Base-by-base conservation (phyloP, 495 filamentous ascomycete species). In the Trichocladium uniseriatum region DNA sequence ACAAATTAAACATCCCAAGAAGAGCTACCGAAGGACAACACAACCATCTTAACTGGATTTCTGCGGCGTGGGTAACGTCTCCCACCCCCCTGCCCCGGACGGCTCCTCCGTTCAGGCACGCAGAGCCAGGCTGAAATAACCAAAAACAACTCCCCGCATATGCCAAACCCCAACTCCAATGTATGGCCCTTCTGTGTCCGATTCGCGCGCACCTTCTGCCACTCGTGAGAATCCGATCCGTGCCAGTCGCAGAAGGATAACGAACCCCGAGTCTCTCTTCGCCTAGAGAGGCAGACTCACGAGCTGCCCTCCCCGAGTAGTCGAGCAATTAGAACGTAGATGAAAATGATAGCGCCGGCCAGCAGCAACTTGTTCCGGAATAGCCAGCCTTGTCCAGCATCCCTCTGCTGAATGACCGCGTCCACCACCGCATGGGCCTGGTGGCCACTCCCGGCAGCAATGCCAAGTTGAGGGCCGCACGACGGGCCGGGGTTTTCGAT, bases 311-410 rank as follows among this genome's bases (percentile, higher is more conserved):
- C 70, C 32, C 69, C 85, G 5, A 94, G 66, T 22, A 91, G 60
- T 60, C 90, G 73, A 16, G 85, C 81, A 27, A 94, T 69, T 40
- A 95, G 64, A 11, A 89, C 87, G 65, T 91, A 95, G 6, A 80
- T 69, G 55, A 94, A 84, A 31, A 94, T 63, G 10, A 83, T 60
- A 1, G 68, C 80, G 14, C 83, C 74, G 4, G 76, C 77, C 31
- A 95, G 70, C 56, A 82, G 69, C 42, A 91, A 64, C 67, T 87
- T 89, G 67, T 95, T 82, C 46, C 82, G 77, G 48, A 76, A 69
- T 35, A 89, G 61, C 89, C 89, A 95, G 37, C 87, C 77, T 48
- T 86, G 81, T 1, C 91, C 85, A 8, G 83, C 87, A 56, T 89
- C 86, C 64, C 63, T 80, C 78, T 64, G 82, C 80, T 70, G 86